Evolutionary conservation across 2,329 filamentous ascomycete species (phyloP), one percentile per base, ranked within the genome.

Genomic region (Diplodia mutila): DNA sequence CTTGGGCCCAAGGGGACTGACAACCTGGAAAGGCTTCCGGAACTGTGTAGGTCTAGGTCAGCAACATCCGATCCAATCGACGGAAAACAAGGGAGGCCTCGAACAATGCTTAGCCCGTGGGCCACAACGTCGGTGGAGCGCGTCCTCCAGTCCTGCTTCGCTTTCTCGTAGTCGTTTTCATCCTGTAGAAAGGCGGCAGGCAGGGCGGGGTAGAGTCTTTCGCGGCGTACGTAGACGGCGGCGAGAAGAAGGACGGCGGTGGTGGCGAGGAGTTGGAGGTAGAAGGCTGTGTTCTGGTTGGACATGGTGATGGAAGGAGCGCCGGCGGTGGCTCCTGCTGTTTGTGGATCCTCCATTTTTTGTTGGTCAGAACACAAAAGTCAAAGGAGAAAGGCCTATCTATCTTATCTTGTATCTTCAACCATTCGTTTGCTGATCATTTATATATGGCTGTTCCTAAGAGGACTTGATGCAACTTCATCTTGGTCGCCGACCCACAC

Each of bases 11-110:
- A 39, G 4, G 2, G 46, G 46, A 18, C 46, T 64, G 48, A 52
- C 12, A 3, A 52, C 61, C 12, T 64, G 61, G 61, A 52, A 64
- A 21, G 27, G 57, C 57, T 34, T 61, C 25, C 27, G 57, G 42
- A 61, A 27, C 25, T 61, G 42, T 32, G 21, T n/a, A 9, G 6
- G 23, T 4, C 8, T 23, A n/a, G 12, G 16, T 46, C 16, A 46
- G 55, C 5, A 39, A 23, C 32, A 12, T 6, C 53, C 14, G 29
- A 0, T 55, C n/a, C 2, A 18, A 12, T 21, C 7, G 29, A 54
- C n/a, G 18, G 9, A n/a, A 34, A 4, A 29, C 9, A 29, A 8
- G 49, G 25, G 11, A n/a, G 18, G 11, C 2, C 6, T 37, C 53
- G 34, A 16, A 57, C 53, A 11, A 8, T 12, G 1, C 39, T 29